Base-by-base conservation (phyloP, 176 grass and related monocot genomes). In the Eleusine indica region DNA sequence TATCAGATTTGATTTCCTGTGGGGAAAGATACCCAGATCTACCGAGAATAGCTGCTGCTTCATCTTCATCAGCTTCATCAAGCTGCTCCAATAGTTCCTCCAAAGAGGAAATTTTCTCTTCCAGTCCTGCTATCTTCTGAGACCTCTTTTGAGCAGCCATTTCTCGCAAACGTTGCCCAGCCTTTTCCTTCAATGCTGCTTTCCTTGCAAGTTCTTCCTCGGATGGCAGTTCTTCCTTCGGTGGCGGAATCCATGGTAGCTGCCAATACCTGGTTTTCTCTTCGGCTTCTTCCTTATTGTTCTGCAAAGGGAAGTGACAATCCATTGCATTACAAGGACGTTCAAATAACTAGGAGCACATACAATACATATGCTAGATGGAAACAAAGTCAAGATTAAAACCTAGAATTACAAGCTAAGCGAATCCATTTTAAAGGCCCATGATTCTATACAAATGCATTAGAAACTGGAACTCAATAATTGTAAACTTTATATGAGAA, bases 191-290 rank as follows among this genome's bases (percentile, higher is more conserved):
- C 75, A 86, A 75, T 60, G 96, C 96, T 68, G 93, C 96, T 83
- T 94, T 98, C 80, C 96, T 91, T 66, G 93, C 89, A 76, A 98
- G 91, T 70, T 98, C 96, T 91, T 98, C 96, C 90, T 98, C 89
- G 22, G 96, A 95, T 48, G 96, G 96, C 25, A 81, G 86, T 80
- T 93, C 96, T 80, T 88, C 96, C 90, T 88, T 88, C 75, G 96
- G 91, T 87, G 91, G 91, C 12, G 92, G 90, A 54, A 98, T 87
- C 93, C 93, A 98, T 78, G 96, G 96, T 83, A 98, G 91, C 78
- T 98, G 96, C 96, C 96, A 98, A 78, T 88, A 89, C 89, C 93
- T 72, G 25, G 91, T 98, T 82, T 96, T 98, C 54, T 94, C 93
- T 87, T 98, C 91, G 83, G 93, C 91, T 80, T 93, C 89, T 85